phyloP scores from a whole-genome alignment of 805 yeast species.

The Myxozyma kluyveri region DNA sequence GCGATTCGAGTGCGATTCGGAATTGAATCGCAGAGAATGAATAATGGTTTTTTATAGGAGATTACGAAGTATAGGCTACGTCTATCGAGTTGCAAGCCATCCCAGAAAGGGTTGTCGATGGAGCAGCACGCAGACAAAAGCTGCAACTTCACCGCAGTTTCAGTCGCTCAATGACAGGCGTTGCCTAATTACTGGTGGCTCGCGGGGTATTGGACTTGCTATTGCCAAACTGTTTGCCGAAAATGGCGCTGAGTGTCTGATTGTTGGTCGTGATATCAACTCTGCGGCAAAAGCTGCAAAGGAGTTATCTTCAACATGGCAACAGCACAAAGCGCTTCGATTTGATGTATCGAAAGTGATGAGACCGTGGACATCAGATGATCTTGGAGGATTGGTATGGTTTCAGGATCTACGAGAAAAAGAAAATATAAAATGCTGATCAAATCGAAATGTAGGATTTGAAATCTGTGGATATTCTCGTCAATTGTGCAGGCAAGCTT shows the following conservation, averaged over 20 bases:
- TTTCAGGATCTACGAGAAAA: no score
- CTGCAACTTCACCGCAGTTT: background rate
- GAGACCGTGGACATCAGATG: slow-evolving; percentile 20
- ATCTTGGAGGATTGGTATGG: slow-evolving; percentile 12
- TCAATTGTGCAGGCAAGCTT: slow-evolving; percentile 49
- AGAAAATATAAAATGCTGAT: no score
- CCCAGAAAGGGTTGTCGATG: no score
- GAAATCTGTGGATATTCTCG: slow-evolving; percentile 44
- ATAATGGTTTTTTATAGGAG: no score
- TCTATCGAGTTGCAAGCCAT: no score
- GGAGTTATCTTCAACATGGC: slow-evolving; percentile 4
- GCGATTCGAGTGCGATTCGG: no score
- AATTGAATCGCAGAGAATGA: no score
- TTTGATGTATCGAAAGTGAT: slow-evolving; percentile 17
- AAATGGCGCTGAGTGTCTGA: slow-evolving; percentile 51
- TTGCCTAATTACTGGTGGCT: slow-evolving; percentile 50
- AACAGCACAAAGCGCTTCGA: slow-evolving; percentile 14
- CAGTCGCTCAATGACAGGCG: background rate
- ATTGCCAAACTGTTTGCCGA: slow-evolving; percentile 52
- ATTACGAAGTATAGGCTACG: no score
- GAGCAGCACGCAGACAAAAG: background rate
- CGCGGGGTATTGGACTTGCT: slow-evolving; percentile 62
- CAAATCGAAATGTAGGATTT: no score
- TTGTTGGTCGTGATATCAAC: slow-evolving; percentile 50
- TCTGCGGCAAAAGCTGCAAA: slow-evolving; percentile 28